phyloP scores from a whole-genome alignment of 192 early-diverging fungal species.

The Chytriomyces confervae region DNA sequence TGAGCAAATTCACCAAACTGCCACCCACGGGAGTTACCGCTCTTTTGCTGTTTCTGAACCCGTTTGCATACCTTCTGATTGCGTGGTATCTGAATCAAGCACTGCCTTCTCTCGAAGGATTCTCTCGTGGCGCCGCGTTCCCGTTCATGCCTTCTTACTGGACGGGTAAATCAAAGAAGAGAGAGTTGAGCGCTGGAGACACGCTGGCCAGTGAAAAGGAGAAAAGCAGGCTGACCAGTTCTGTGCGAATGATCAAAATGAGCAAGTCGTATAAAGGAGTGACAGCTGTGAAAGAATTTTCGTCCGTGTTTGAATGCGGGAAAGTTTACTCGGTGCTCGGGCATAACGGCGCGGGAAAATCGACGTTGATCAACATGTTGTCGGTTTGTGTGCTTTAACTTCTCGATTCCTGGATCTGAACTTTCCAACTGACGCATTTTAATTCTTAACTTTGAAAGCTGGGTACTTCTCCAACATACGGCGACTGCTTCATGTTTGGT shows the following conservation, averaged over 20 bases:
- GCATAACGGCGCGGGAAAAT: slow-evolving; percentile 74
- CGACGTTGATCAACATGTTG: slow-evolving; percentile 72
- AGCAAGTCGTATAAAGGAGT: slow-evolving; percentile 29
- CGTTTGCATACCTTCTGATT: slow-evolving; percentile 51
- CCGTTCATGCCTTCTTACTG: slow-evolving; percentile 37
- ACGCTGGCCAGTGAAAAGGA: slow-evolving; percentile 33
- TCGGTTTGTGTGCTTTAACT: slow-evolving; percentile 44
- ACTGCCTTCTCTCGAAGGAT: slow-evolving; percentile 69
- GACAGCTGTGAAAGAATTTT: slow-evolving; percentile 40
- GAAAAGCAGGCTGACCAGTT: neutral
- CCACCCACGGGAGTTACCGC: neutral
- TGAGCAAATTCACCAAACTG: neutral
- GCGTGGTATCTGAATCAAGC: slow-evolving; percentile 60
- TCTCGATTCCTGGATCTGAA: neutral
- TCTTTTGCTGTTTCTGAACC: slow-evolving; percentile 10
- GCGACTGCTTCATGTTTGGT: slow-evolving; percentile 65
- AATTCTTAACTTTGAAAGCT: neutral
- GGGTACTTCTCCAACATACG: slow-evolving; percentile 58
- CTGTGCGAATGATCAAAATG: slow-evolving; percentile 33
- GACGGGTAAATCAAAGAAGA: slow-evolving; percentile 11
- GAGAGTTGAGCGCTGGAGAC: slow-evolving; percentile 21
- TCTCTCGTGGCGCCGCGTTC: slow-evolving; percentile 66
- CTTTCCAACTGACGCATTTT: neutral
- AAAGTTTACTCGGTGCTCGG: slow-evolving; percentile 58
- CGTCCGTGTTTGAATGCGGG: slow-evolving; percentile 26